phyloP scores from a whole-genome alignment of 768 basidiomycete genomes.

The Hydnomerulius pinastri region DNA sequence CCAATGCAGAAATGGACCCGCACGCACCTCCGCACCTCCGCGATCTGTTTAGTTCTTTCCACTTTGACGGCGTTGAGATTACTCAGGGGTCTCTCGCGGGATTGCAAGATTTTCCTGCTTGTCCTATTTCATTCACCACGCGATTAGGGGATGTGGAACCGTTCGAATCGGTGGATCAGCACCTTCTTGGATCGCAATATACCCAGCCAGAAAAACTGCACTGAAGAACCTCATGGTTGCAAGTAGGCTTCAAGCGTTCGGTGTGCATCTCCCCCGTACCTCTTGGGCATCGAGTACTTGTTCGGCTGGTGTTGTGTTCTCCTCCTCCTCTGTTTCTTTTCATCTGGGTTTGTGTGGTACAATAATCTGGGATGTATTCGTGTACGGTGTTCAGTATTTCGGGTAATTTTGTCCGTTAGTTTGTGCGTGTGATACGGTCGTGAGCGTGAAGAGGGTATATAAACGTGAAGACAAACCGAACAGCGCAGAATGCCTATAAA shows the following conservation, averaged over 20 bases:
- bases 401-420: neutral
- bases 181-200: too few species aligned
- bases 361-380: neutral
- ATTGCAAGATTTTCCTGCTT: constrained; percentile 3
- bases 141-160: constrained; percentile 17
- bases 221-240: neutral
- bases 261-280: too few species aligned
- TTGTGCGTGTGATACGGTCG: neutral
- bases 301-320: neutral
- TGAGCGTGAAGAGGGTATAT: neutral
- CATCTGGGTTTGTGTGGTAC: constrained; percentile 1
- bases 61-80: neutral
- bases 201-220: too few species aligned
- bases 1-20: neutral
- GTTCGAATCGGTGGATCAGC: neutral
- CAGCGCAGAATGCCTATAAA: neutral
- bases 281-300: too few species aligned
- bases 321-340: constrained; percentile 12
- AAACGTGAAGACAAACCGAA: neutral
- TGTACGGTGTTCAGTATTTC: neutral
- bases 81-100: neutral
- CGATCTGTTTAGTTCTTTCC: neutral
- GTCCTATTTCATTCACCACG: constrained; percentile 22
- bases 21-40: neutral
- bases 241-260: neutral